These are phyloP conservation scores for Plasmodium falciparum DNA, from an alignment of 169 alveolate genomes.

Conservation along the genomic window DNA sequence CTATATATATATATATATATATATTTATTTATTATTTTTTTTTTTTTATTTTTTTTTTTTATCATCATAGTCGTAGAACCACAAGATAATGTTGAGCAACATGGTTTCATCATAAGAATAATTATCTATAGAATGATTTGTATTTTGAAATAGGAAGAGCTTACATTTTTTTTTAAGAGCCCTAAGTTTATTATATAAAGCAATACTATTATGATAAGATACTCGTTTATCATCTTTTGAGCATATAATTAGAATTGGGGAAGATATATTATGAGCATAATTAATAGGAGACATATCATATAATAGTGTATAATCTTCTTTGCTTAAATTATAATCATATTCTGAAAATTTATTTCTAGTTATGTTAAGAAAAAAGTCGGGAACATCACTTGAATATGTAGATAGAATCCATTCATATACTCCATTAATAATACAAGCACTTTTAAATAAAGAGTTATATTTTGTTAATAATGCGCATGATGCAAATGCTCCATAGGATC, in stretches of 20 bases:
- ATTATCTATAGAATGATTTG: conserved; percentile 42
- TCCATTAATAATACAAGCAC: conserved; percentile 66
- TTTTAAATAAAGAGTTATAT: conserved; percentile 45
- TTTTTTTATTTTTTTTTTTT: conserved; percentile 22
- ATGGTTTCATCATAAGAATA: conserved; percentile 34
- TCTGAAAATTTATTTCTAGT: conserved; percentile 20
- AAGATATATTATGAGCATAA: conserved; percentile 26
- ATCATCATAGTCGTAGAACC: conserved; percentile 72
- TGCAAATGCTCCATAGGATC: conserved; percentile 59
- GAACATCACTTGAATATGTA: conserved; percentile 53
- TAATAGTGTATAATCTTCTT: conserved; percentile 8
- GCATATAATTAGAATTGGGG: conserved; percentile 61
- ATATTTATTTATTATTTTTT: too few relatives aligned
- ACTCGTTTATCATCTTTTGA: conserved; percentile 65
- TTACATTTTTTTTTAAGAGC: conserved; percentile 44
- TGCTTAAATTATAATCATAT: conserved; percentile 24
- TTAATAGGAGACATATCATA: conserved; percentile 52
- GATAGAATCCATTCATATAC: conserved; percentile 50
- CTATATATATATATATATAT: too few relatives aligned
- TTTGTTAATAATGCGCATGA: conserved; percentile 59
- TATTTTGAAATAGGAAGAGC: conserved; percentile 46
- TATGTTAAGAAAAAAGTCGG: conserved; percentile 44
- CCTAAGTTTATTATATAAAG: conserved; percentile 49
- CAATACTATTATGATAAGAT: conserved; percentile 51
- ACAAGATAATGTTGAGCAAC: conserved; percentile 56